Conservation (phyloP, 495 filamentous ascomycete genomes). For the Penicillium paradoxum region DNA sequence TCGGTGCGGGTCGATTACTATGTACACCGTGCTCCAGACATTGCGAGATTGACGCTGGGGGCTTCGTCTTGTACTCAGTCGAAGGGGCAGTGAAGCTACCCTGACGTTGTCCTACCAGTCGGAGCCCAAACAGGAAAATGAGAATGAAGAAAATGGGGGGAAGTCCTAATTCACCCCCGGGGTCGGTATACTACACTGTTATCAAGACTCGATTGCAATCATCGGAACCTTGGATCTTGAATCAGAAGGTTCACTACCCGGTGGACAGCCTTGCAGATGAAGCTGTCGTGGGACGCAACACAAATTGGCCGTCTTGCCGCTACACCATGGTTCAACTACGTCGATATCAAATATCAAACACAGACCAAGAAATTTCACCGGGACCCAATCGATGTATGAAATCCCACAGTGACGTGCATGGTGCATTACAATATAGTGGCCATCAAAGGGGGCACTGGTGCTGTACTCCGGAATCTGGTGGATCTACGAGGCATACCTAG, state of each 20-base stretch:
- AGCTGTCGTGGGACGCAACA: not conserved
- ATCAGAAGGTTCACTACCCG: not conserved
- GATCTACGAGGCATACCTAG: slow-evolving; percentile 23
- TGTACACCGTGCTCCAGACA: not conserved
- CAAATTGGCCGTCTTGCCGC: not conserved
- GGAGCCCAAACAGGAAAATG: not conserved
- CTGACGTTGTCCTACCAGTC: not conserved
- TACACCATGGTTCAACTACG: not conserved
- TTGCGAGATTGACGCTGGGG: not conserved
- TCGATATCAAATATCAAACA: not conserved
- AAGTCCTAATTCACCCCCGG: too few relatives aligned
- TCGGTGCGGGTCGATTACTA: not conserved
- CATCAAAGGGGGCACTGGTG: too few relatives aligned
- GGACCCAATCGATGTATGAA: slow-evolving; percentile 5
- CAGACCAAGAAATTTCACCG: not conserved
- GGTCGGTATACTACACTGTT: not conserved
- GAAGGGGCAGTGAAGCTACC: not conserved
- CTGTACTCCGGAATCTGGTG: slow-evolving; percentile 15
- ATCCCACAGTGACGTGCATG: slow-evolving; percentile 26
- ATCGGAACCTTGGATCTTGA: not conserved
- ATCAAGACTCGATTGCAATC: not conserved
- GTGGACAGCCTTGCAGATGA: too few relatives aligned
- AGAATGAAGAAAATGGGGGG: not conserved
- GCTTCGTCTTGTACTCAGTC: not conserved
- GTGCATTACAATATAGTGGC: slow-evolving; percentile 15